phyloP scores from a whole-genome alignment of 2,329 filamentous ascomycete genomes.

The Colletotrichum higginsianum region DNA sequence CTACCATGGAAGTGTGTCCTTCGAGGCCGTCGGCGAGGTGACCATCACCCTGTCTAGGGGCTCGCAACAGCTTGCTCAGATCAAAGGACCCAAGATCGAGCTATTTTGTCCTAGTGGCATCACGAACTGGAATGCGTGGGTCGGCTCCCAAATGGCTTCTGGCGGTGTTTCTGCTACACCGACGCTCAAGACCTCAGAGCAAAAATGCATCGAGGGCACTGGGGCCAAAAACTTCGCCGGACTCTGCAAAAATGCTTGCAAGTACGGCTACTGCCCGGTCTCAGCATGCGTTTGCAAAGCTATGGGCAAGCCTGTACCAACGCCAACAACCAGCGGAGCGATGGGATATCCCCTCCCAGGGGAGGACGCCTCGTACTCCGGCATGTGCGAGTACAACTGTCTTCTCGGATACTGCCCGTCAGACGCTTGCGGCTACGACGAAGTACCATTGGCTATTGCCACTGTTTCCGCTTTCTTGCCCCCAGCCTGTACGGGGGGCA shows the following conservation, averaged over 20 bases:
- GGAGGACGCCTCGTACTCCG: no score
- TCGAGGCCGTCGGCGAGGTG: constrained; percentile 46
- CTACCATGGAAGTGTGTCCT: constrained; percentile 49
- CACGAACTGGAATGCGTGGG: constrained; percentile 40
- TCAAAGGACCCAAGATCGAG: background rate
- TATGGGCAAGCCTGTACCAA: background rate
- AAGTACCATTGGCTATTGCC: background rate
- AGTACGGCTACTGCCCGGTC: constrained; percentile 49
- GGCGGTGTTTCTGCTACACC: background rate
- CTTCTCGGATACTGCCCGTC: background rate
- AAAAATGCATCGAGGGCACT: constrained; percentile 47
- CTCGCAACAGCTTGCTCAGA: background rate
- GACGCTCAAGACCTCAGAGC: background rate
- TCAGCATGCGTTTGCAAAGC: constrained; percentile 40
- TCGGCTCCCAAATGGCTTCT: background rate
- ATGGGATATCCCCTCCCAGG: no score
- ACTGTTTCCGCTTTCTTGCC: no score
- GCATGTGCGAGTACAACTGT: background rate
- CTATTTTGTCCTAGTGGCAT: constrained; percentile 9
- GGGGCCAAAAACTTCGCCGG: constrained; percentile 47
- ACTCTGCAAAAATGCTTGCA: constrained; percentile 52
- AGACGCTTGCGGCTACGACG: background rate
- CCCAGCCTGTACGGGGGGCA: no score
- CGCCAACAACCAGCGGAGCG: background rate
- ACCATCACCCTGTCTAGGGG: constrained; percentile 45